phyloP scores from a whole-genome alignment of 768 basidiomycete genomes.

The Tulasnella sp. region DNA sequence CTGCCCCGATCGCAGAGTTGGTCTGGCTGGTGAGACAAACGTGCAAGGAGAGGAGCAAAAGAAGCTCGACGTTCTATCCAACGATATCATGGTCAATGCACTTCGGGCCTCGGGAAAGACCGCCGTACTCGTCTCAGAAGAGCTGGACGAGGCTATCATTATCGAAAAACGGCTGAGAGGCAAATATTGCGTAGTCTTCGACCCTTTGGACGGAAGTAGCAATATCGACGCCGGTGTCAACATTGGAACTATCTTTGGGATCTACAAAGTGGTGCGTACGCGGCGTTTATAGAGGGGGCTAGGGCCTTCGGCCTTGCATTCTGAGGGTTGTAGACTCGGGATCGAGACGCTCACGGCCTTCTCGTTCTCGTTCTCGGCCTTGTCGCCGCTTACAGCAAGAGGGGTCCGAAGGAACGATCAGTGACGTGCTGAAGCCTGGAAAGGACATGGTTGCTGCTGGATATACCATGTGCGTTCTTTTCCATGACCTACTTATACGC shows the following conservation, averaged over 20 bases:
- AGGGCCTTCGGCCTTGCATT: conserved; percentile 2
- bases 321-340: not conserved
- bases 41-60: conserved; percentile 99
- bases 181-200: conserved; percentile 95
- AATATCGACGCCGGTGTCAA: conserved; percentile 99
- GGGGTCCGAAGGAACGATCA: conserved; percentile 68
- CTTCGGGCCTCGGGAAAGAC: conserved; percentile 94
- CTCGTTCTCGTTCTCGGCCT: conserved; percentile 7
- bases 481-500: conserved; percentile 5
- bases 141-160: conserved; percentile 85
- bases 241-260: conserved; percentile 95
- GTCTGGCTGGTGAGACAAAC: conserved; percentile 92
- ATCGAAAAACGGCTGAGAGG: conserved; percentile 75
- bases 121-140: conserved; percentile 94
- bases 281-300: not conserved
- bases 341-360: conserved; percentile 6
- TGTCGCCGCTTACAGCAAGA: conserved; percentile 42
- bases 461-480: conserved; percentile 77
- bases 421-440: conserved; percentile 88
- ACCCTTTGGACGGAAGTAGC: conserved; percentile 91
- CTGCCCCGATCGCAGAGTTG: conserved; percentile 52
- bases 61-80: conserved; percentile 94
- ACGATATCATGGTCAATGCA: conserved; percentile 99
- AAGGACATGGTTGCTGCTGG: conserved; percentile 96
- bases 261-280: conserved; percentile 76